Conservation (phyloP, 441 rosid genomes). For the Isatis lusitanica region DNA sequence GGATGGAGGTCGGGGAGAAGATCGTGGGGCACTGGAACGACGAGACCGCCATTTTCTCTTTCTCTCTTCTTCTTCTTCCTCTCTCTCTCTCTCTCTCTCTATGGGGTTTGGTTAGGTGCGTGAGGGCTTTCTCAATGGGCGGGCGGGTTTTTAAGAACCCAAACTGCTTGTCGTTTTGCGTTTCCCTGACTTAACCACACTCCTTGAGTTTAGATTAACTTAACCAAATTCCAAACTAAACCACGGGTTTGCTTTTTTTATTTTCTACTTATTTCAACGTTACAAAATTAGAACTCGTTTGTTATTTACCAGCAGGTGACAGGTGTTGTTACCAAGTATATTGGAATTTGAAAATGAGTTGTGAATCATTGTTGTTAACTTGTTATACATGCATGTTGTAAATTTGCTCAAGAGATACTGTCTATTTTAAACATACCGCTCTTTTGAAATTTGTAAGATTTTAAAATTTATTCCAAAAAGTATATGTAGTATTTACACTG, state of each 20-base stretch:
- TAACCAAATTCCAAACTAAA: constrained; percentile 7
- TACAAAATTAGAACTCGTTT: constrained; percentile 5
- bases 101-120: constrained; percentile 22
- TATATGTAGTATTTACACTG: neutral
- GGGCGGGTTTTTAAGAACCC: constrained; percentile 30
- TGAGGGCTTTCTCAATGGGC: constrained; percentile 23
- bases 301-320: neutral
- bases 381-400: neutral
- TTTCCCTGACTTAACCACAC: constrained; percentile 17
- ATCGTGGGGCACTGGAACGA: constrained; percentile 42
- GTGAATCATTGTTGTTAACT: neutral
- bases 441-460: neutral
- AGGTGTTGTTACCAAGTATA: too few species aligned
- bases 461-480: neutral
- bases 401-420: neutral
- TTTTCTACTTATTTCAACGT: constrained; percentile 2
- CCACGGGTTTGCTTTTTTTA: neutral
- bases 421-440: neutral
- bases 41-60: constrained; percentile 58
- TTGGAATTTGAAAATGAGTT: neutral
- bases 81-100: neutral
- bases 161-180: constrained; percentile 33
- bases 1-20: constrained; percentile 34
- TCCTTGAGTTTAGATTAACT: constrained; percentile 28
- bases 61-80: neutral